Percentiles rank a stretch among this genome's conserved stretches.
Evolutionary conservation across 2,329 filamentous ascomycete genomes (phyloP).

Genomic region (Hypoxylon sp.): DNA sequence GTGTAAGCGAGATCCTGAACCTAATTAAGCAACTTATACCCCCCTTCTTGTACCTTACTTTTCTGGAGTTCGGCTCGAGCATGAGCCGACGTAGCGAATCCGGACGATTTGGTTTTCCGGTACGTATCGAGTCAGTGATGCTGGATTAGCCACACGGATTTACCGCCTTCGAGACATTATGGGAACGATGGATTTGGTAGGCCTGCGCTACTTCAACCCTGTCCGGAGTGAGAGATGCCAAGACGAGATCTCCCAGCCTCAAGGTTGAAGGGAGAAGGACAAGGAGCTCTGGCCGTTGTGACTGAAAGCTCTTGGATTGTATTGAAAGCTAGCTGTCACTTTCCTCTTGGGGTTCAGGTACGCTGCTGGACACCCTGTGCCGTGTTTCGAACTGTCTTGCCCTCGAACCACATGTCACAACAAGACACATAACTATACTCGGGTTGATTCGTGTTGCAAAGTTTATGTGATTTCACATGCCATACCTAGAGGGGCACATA

Average conservation of each 20-base stretch:
- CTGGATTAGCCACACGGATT: constrained; percentile 34
- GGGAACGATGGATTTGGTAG: constrained; percentile 22
- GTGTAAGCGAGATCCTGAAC: constrained; percentile 43
- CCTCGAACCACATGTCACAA: constrained; percentile 11
- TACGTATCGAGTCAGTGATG: constrained; percentile 26
- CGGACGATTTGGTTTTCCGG: constrained; percentile 22
- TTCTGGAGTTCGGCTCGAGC: constrained; percentile 33
- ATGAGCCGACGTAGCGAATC: constrained; percentile 33
- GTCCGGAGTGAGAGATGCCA: constrained; percentile 25
- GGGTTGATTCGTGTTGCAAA: constrained; percentile 13
- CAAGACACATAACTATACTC: constrained; percentile 11
- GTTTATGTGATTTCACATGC: constrained; percentile 30
- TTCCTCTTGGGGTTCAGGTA: background rate
- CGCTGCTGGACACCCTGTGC: constrained; percentile 1
- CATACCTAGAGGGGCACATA: constrained; percentile 15
- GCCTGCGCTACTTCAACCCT: constrained; percentile 29
- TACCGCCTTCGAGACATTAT: constrained; percentile 31
- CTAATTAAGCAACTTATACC: constrained; percentile 40
- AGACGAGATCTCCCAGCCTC: constrained; percentile 32
- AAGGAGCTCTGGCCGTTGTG: constrained; percentile 4
- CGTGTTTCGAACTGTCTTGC: constrained; percentile 34
- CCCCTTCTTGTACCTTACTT: constrained; percentile 29
- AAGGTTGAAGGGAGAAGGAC: constrained; percentile 12
- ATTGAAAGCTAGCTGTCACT: constrained; percentile 10
- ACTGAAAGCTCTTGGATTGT: constrained; percentile 18